phyloP scores from a whole-genome alignment of 768 basidiomycete species.

The Macrocybe gigantea region DNA sequence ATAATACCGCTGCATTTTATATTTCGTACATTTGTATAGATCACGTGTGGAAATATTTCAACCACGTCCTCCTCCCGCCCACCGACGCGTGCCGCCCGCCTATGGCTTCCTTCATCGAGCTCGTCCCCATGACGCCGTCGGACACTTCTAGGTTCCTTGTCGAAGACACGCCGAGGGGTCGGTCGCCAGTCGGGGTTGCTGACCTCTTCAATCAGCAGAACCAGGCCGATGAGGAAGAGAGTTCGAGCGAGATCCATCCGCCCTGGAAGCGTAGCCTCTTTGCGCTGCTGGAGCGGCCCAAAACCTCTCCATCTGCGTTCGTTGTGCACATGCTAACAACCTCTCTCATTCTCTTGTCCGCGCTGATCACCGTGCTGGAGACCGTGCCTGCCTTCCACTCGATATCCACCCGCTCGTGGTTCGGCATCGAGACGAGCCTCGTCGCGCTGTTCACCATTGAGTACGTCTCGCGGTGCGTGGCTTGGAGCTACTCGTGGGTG shows the following conservation, averaged over 20 bases:
- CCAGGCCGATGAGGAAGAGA: too few species aligned
- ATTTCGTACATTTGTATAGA: too few species aligned
- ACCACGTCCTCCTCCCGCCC: too few species aligned
- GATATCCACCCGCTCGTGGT: conserved; percentile 68
- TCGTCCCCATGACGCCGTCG: too few species aligned
- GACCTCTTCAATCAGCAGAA: too few species aligned
- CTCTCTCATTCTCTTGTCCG: conserved; percentile 66
- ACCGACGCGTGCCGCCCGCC: too few species aligned
- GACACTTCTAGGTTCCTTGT: too few species aligned
- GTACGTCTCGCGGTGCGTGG: conserved; percentile 64
- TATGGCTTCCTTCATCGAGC: too few species aligned
- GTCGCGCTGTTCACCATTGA: conserved; percentile 87
- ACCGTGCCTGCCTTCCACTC: conserved; percentile 75
- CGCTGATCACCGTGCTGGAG: conserved; percentile 71
- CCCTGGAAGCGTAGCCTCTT: conserved; percentile 63
- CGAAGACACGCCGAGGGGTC: too few species aligned
- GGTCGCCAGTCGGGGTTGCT: too few species aligned
- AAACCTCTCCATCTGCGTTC: conserved; percentile 72
- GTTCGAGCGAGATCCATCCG: conserved; percentile 26
- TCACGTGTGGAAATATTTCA: too few species aligned
- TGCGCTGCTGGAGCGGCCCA: conserved; percentile 74
- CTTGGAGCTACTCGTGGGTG: conserved; percentile 69
- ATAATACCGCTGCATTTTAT: neutral
- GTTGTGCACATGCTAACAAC: conserved; percentile 68
- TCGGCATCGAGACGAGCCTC: conserved; percentile 80